These are phyloP conservation scores for Nymphaea thermarum DNA, from an alignment of 164 flowering plant species.

Conservation along the genomic window DNA sequence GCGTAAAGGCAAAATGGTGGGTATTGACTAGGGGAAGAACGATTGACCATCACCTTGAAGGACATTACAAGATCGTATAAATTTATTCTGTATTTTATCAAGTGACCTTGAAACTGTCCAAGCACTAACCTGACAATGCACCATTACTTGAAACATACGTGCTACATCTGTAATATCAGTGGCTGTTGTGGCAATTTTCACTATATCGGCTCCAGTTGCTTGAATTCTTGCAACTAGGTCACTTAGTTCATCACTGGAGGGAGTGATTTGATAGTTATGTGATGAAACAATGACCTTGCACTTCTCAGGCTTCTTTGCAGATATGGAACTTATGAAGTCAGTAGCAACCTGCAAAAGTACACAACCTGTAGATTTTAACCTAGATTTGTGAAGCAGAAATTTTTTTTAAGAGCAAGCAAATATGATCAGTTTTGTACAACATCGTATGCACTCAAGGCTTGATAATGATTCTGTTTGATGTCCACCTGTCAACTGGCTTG, in stretches of 20 bases:
- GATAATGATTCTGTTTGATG: no score
- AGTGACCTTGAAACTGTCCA: background rate
- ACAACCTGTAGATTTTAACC: background rate
- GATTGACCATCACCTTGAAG: background rate
- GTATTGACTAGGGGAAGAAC: background rate
- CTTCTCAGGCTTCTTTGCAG: conserved; percentile 52
- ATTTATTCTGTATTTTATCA: background rate
- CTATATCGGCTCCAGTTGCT: conserved; percentile 85
- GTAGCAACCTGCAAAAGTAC: conserved; percentile 51
- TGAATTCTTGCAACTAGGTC: conserved; percentile 73
- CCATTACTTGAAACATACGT: conserved; percentile 29
- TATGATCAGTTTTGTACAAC: no score
- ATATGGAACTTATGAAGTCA: conserved; percentile 49
- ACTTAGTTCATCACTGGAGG: conserved; percentile 75
- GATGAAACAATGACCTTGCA: conserved; percentile 78
- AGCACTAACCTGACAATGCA: conserved; percentile 31
- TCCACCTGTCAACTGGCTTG: no score
- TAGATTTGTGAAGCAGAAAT: no score
- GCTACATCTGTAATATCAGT: conserved; percentile 36
- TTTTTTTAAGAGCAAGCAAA: no score
- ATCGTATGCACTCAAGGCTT: no score
- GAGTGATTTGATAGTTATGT: conserved; percentile 78
- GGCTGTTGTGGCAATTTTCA: conserved; percentile 31
- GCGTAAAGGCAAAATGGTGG: no score
- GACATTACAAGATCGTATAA: background rate